Evolutionary conservation across 169 alveolate species (phyloP).

Genomic region (Eimeria tenella): DNA sequence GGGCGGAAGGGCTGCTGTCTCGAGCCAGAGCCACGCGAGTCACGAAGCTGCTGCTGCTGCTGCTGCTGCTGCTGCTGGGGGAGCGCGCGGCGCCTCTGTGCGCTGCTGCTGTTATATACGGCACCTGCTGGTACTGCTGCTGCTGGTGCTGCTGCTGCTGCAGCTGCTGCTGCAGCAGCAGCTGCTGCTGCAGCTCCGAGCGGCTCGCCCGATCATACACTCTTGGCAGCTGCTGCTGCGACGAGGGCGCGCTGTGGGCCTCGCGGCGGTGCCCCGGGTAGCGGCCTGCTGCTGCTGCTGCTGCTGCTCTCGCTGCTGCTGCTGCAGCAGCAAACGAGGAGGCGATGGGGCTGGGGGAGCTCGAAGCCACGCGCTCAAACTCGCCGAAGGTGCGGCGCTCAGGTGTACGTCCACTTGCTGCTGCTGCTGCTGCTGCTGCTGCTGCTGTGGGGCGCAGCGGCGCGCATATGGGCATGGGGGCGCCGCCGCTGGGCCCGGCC

Average conservation of each 20-base stretch:
- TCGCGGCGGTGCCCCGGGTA: background rate
- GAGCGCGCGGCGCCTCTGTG: background rate
- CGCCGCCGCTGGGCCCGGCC: background rate
- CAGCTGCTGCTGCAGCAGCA: too few relatives aligned
- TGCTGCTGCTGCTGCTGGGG: background rate
- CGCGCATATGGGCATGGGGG: background rate
- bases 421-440: background rate
- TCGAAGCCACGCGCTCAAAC: background rate
- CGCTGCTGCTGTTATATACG: background rate
- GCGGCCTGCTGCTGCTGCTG: background rate
- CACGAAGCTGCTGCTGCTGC: background rate
- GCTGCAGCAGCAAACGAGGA: background rate
- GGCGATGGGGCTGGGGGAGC: background rate
- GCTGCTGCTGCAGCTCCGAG: background rate
- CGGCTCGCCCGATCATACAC: background rate
- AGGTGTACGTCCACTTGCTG: background rate
- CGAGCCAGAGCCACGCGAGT: background rate
- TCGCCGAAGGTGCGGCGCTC: background rate
- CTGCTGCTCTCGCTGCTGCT: background rate
- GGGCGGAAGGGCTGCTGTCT: background rate
- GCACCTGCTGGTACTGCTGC: background rate
- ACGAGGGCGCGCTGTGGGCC: background rate
- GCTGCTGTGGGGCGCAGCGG: background rate
- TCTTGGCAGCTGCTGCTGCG: background rate
- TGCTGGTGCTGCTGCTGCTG: too few relatives aligned